phyloP scores from a whole-genome alignment of 208 protist species.

The Trypanosoma avium region DNA sequence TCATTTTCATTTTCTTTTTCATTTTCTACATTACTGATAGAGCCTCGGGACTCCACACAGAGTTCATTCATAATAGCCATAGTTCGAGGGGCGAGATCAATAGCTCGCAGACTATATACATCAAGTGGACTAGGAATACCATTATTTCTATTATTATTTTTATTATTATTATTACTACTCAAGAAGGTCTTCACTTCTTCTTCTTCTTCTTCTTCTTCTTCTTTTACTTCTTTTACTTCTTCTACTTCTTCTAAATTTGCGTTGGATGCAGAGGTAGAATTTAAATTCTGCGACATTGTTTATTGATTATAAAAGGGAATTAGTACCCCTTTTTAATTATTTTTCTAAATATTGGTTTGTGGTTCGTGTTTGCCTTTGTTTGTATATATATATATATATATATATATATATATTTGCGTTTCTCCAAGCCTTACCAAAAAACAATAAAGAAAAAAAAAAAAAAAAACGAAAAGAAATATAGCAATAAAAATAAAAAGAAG shows the following conservation, averaged over 20 bases:
- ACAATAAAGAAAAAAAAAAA: not conserved
- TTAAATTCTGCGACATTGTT: not conserved
- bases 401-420: not conserved
- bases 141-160: not conserved
- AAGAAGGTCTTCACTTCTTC: too few species aligned
- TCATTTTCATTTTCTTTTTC: not conserved
- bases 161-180: too few species aligned
- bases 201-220: too few species aligned
- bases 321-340: too few species aligned
- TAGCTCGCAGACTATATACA: not conserved
- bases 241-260: not conserved
- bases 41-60: too few species aligned
- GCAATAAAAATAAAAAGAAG: not conserved
- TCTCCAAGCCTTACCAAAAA: not conserved
- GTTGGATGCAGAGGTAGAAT: not conserved
- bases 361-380: too few species aligned
- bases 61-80: too few species aligned
- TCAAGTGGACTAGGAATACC: not conserved
- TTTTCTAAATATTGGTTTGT: too few species aligned
- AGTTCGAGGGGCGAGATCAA: not conserved
- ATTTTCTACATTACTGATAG: too few species aligned
- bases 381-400: too few species aligned
- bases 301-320: too few species aligned
- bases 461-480: not conserved
- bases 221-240: too few species aligned